Evolutionary conservation across 176 grass and related monocot genomes (phyloP).

Genomic region (Oryza glaberrima): DNA sequence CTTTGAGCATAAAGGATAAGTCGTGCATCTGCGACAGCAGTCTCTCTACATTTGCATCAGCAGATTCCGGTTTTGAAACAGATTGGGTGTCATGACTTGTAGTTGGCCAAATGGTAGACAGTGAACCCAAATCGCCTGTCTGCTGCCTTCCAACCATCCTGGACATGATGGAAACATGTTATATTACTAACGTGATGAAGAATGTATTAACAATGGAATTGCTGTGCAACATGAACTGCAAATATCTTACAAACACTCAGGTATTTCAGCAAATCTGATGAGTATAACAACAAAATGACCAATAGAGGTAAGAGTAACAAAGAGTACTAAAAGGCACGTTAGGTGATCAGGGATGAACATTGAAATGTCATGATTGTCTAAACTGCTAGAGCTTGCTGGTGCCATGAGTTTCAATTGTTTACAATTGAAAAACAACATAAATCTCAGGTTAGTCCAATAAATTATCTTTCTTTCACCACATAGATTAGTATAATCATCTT

Average conservation of each 20-base stretch:
- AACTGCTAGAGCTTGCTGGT: not conserved
- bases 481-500: not conserved
- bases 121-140: constrained; percentile 40
- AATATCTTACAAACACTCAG: constrained; percentile 20
- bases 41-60: constrained; percentile 51
- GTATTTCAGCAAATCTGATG: not conserved
- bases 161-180: constrained; percentile 33
- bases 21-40: constrained; percentile 73
- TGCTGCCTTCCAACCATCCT: constrained; percentile 48
- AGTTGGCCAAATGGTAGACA: constrained; percentile 43
- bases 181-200: constrained; percentile 11
- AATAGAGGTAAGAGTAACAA: not conserved
- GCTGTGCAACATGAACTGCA: constrained; percentile 11
- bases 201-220: constrained; percentile 9
- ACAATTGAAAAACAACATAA: not conserved
- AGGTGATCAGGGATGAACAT: constrained; percentile 8
- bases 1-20: constrained; percentile 82
- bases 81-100: constrained; percentile 32
- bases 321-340: not conserved
- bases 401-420: not conserved
- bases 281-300: constrained; percentile 18
- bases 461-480: not conserved
- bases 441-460: not conserved
- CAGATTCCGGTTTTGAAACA: constrained; percentile 41
- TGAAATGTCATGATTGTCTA: not conserved